These are phyloP conservation scores for Sisymbrium altissimum DNA, from an alignment of 345 rosid species.

Conservation along the genomic window DNA sequence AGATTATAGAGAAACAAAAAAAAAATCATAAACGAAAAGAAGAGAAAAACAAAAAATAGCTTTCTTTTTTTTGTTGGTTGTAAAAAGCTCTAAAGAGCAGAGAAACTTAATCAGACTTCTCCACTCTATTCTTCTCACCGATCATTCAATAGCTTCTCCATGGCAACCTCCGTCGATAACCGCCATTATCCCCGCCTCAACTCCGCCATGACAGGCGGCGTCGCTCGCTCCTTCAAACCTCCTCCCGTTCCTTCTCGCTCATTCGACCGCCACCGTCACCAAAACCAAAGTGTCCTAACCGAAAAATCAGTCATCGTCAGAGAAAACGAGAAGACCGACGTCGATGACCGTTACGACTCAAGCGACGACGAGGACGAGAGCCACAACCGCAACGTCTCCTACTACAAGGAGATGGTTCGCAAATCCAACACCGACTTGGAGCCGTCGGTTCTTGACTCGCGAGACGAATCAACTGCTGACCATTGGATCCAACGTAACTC, in stretches of 20 bases:
- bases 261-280: conserved; percentile 35
- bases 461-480: conserved; percentile 78
- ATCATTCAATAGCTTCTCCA: conserved; percentile 17
- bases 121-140: too few relatives aligned
- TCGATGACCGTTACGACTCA: conserved; percentile 28
- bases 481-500: conserved; percentile 81
- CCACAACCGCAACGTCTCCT: conserved; percentile 26
- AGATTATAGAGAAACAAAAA: neutral
- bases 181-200: conserved; percentile 56
- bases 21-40: neutral
- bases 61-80: neutral
- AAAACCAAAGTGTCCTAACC: conserved; percentile 27
- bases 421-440: conserved; percentile 64
- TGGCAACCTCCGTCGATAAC: conserved; percentile 86
- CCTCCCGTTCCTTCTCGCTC: conserved; percentile 35
- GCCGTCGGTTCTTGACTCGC: conserved; percentile 54
- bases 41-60: neutral
- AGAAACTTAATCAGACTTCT: too few relatives aligned
- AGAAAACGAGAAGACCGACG: too few relatives aligned
- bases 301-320: neutral
- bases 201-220: conserved; percentile 52
- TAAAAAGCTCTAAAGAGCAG: neutral
- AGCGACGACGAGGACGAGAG: conserved; percentile 59
- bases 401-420: conserved; percentile 41
- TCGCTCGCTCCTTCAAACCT: conserved; percentile 47